Evolutionary conservation across 345 rosid genomes (phyloP).

Genomic region (thale cress (Arabidopsis thaliana)): TAIR10.1 NC_003076.8:19913501-19914000

Average conservation of each 20-base stretch:
- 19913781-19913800: conserved; percentile 22
- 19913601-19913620: not conserved
- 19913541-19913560: too few species aligned
- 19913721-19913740: conserved; percentile 8
- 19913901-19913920: conserved; percentile 23
- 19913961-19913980: conserved; percentile 14
- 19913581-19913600: not conserved
- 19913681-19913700: conserved; percentile 6
- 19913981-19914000: conserved; percentile 32
- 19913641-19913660: not conserved
- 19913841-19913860: conserved; percentile 35
- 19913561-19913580: too few species aligned
- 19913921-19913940: conserved; percentile 19
- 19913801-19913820: conserved; percentile 14
- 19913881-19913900: conserved; percentile 36
- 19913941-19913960: conserved; percentile 13
- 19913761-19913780: conserved; percentile 15
- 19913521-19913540: too few species aligned
- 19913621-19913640: not conserved
- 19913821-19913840: conserved; percentile 35
- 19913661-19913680: not conserved
- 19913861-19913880: conserved; percentile 32
- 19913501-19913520: too few species aligned
- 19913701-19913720: conserved; percentile 6
- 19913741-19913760: conserved; percentile 42